Conservation (phyloP, 106 monocot genomes). For the Apostasia shenzhenica region DNA sequence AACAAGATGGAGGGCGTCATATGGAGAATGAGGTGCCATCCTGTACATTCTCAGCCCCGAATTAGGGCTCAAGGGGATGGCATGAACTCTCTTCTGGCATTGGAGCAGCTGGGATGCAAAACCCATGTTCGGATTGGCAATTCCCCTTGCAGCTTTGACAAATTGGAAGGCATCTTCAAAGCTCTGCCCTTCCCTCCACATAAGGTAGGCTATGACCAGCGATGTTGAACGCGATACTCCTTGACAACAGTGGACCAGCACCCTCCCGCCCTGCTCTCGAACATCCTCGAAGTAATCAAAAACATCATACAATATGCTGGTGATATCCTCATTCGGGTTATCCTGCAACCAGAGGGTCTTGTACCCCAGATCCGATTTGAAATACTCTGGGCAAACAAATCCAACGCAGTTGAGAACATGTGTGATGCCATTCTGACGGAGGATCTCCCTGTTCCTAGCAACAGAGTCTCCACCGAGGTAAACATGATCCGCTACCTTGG, state of each 20-base stretch:
- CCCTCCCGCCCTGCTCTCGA: conserved; percentile 60
- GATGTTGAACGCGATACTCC: conserved; percentile 91
- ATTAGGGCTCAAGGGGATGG: conserved; percentile 81
- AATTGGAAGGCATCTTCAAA: conserved; percentile 93
- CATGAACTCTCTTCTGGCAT: conserved; percentile 96
- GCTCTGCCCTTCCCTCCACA: conserved; percentile 98
- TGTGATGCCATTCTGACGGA: conserved; percentile 77
- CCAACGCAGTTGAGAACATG: conserved; percentile 95
- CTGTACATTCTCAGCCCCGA: conserved; percentile 73
- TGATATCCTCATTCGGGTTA: conserved; percentile 87
- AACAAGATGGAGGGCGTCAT: conserved; percentile 85
- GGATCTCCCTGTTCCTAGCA: conserved; percentile 80
- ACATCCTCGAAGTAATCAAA: conserved; percentile 99
- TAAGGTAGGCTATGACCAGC: conserved; percentile 89
- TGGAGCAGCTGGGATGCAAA: conserved; percentile 90
- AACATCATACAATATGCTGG: conserved; percentile 88
- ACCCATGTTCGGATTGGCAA: conserved; percentile 98
- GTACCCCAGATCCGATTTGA: conserved; percentile 82
- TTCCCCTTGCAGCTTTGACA: conserved; percentile 87
- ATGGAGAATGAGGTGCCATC: conserved; percentile 91
- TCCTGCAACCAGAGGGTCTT: conserved; percentile 97
- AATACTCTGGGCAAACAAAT: conserved; percentile 88
- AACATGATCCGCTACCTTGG: conserved; percentile 92
- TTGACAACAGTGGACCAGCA: conserved; percentile 92
- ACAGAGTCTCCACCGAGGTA: conserved; percentile 91